phyloP scores from a whole-genome alignment of 768 basidiomycete genomes.

The Cystofilobasidium macerans region DNA sequence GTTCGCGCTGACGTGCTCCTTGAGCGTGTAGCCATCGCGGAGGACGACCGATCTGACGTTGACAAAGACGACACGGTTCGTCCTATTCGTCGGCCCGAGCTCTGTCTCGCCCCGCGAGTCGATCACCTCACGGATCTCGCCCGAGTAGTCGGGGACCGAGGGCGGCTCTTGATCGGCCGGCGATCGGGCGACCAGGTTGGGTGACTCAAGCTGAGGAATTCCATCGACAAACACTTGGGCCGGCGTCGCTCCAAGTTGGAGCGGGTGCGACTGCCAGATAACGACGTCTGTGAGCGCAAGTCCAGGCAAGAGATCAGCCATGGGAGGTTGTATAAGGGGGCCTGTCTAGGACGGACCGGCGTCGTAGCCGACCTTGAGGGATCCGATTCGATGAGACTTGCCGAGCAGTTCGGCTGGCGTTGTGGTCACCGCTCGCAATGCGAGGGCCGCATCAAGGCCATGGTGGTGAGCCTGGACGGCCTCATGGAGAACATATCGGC shows the following conservation, averaged over 20 bases:
- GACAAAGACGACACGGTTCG: slow-evolving; percentile 49
- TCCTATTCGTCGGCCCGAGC: not conserved
- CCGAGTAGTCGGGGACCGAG: slow-evolving; percentile 56
- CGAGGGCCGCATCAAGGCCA: slow-evolving; percentile 46
- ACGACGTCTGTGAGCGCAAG: slow-evolving; percentile 57
- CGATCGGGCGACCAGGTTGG: slow-evolving; percentile 9
- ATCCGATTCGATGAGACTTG: slow-evolving; percentile 63
- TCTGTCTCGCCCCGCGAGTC: slow-evolving; percentile 36
- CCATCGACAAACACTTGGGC: slow-evolving; percentile 78
- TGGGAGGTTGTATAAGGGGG: not conserved
- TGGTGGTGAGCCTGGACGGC: slow-evolving; percentile 45
- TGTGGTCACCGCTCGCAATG: slow-evolving; percentile 41
- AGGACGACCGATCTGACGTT: slow-evolving; percentile 50
- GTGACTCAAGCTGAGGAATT: slow-evolving; percentile 48
- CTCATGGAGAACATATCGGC: slow-evolving; percentile 44
- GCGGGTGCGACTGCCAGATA: slow-evolving; percentile 52
- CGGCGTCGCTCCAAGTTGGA: slow-evolving; percentile 64
- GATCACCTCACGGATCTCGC: slow-evolving; percentile 49
- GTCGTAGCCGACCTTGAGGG: slow-evolving; percentile 58
- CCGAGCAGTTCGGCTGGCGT: slow-evolving; percentile 64
- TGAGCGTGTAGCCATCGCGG: slow-evolving; percentile 34
- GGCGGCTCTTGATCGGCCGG: slow-evolving; percentile 48
- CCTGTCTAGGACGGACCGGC: slow-evolving; percentile 40
- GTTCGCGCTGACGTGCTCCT: slow-evolving; percentile 12
- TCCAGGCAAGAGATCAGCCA: too few relatives aligned